Evolutionary conservation across 2,329 filamentous ascomycete genomes (phyloP).

Genomic region (Kalmusia sp.): DNA sequence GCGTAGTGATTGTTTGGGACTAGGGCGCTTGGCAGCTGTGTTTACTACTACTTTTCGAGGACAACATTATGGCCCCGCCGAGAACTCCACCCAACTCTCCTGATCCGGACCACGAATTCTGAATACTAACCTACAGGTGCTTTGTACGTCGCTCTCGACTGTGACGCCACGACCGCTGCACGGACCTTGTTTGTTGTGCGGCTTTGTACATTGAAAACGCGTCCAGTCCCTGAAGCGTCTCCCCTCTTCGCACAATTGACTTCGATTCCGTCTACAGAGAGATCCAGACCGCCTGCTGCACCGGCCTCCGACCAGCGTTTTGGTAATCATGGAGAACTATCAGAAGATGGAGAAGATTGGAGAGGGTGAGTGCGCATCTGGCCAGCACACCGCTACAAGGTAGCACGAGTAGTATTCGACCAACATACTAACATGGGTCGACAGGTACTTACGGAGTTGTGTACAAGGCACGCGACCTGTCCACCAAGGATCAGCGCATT

Average conservation of each 20-base stretch:
- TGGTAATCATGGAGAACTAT: conserved; percentile 94
- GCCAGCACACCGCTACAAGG: not conserved
- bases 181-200: not conserved
- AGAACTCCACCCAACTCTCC: conserved; percentile 9
- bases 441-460: conserved; percentile 92
- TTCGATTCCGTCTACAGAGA: not conserved
- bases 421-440: conserved; percentile 13
- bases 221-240: not conserved
- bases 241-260: not conserved
- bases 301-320: conserved; percentile 22
- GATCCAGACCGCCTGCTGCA: conserved; percentile 28
- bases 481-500: conserved; percentile 77
- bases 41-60: conserved; percentile 7
- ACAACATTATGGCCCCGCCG: conserved; percentile 18
- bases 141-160: conserved; percentile 1
- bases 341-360: conserved; percentile 97
- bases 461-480: conserved; percentile 90
- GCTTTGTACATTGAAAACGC: not conserved
- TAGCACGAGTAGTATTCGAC: not conserved
- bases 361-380: conserved; percentile 68
- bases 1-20: not conserved
- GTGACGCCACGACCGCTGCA: not conserved
- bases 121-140: conserved; percentile 38
- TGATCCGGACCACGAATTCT: conserved; percentile 20
- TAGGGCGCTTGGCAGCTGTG: conserved; percentile 5